Percentiles rank a stretch among this genome's conserved stretches.
Conservation (phyloP, 2,329 filamentous ascomycete genomes). For the Alternaria brassicae region DNA sequence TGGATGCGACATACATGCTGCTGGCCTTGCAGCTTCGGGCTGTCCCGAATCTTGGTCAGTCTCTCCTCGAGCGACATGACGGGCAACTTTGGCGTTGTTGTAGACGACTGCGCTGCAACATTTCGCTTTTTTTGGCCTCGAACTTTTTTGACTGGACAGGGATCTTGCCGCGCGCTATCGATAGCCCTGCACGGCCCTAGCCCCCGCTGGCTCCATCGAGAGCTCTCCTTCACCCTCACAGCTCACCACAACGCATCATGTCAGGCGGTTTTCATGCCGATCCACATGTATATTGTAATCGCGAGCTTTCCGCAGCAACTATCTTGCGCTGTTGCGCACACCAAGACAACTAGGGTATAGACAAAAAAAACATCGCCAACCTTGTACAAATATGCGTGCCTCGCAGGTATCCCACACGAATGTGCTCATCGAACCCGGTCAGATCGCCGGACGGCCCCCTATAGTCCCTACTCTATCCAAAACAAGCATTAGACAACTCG, state of each 20-base stretch:
- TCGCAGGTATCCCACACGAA: slow-evolving; percentile 6
- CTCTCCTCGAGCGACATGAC: slow-evolving; percentile 78
- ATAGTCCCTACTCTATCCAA: slow-evolving; percentile 11
- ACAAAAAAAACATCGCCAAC: slow-evolving; percentile 15
- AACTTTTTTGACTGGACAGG: slow-evolving; percentile 25
- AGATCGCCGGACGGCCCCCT: neutral
- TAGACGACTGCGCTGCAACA: slow-evolving; percentile 4
- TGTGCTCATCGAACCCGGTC: slow-evolving; percentile 8
- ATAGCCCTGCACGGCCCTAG: slow-evolving; percentile 18
- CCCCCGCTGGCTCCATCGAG: slow-evolving; percentile 10
- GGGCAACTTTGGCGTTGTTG: slow-evolving; percentile 29
- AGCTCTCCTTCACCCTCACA: neutral
- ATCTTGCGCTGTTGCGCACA: slow-evolving; percentile 7
- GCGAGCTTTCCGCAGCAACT: slow-evolving; percentile 1
- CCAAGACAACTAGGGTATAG: slow-evolving; percentile 21
- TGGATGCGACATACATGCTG: slow-evolving; percentile 72
- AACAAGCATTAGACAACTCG: slow-evolving; percentile 20
- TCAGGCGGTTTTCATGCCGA: neutral
- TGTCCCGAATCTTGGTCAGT: slow-evolving; percentile 91
- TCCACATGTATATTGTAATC: slow-evolving; percentile 2
- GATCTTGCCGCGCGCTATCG: slow-evolving; percentile 22
- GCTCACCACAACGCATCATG: neutral
- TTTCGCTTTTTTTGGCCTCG: slow-evolving; percentile 18
- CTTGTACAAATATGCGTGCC: slow-evolving; percentile 9
- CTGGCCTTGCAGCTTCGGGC: slow-evolving; percentile 93